Evolutionary conservation across 495 filamentous ascomycete genomes (phyloP), one percentile per base, ranked within the genome.

Genomic region (Rhypophila decipiens): DNA sequence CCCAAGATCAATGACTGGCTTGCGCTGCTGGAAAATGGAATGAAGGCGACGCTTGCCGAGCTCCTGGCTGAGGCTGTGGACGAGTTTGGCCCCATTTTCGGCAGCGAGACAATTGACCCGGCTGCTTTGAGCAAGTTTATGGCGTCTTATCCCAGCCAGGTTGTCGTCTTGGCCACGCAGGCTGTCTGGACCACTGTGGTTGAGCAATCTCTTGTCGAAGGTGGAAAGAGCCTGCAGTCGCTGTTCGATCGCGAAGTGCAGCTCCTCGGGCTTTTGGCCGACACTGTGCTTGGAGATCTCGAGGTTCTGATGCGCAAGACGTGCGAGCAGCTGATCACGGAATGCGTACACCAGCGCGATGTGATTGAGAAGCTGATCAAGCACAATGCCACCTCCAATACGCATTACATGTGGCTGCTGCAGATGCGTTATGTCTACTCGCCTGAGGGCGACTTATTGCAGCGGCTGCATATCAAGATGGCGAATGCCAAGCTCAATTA

Each of bases 1-100:
- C 93, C 93, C 3, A 84, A 86, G 52, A 95, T 99, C 75, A 99
- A 99, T 57, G 93, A 99, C 60, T 99, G 93, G 93, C 78, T 99
- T 11, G 83, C 83, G 42, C 80, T 90, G 5, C 73, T 99, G 23
- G 93, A 97, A 61, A 86, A 68, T 42, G 94, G 85, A 54, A 96
- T 99, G 93, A 96, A 95, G 60, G 73, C 80, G 22, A 94, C 93
- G 10, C 76, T 99, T 18, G 93, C 91, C 0, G 93, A 97, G 58
- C 74, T 95, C 7, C 78, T 97, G 44, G 80, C 84, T 11, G 88
- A 96, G 57, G 94, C 91, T 4, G 73, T 91, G 31, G 81, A 86
- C 35, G 80, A 86, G 49, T 90, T 85, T 47, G 76, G 80, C 11
- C 77, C 77, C 5, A 77, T 97, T 23, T 87, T 94, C 60, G 70